Evolutionary conservation across 2,329 filamentous ascomycete genomes (phyloP), one percentile per base, ranked within the genome.

Genomic region (Fusarium nurragi): DNA sequence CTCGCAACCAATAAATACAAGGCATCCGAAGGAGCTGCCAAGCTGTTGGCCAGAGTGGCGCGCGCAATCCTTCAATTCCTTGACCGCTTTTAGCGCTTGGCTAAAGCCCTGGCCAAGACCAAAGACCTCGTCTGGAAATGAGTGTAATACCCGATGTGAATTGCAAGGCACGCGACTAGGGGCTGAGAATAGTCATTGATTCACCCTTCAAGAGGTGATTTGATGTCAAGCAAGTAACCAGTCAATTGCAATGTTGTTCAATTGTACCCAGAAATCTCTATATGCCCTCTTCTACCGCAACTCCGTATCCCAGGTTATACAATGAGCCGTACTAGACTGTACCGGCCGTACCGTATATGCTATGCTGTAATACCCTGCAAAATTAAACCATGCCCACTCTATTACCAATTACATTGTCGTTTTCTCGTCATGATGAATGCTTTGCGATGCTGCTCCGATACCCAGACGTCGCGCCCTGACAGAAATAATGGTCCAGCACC

Each of bases 401-500:
- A 62, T 57, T 62, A 62, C 59, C 50, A 62, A 62, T 62, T 62
- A 62, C 59, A 28, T 48, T 52, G 46, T 53, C 57, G 44, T 65
- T 39, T 62, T 62, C 62, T 62, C 62, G 43, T 66, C 52, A 65
- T 53, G 50, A 65, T 36, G 50, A 43, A 47, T 65, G 52, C 50
- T 59, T 44, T 54, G 45, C 52, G 18, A 66, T 68, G 44, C 58
- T 54, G 37, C 22, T 23, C 19, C 52, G 47, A 25, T 67, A 65
- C 3, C 44, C 60, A 2, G 52, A 30, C 22, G 60, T 43, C 18
- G 66, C 64, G 6, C 28, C 56, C 36, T 65, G 25, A 36, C 67
- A 69, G 44, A 67, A 54, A 43, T 69, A 65, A 43, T 69, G 67
- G 47, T 69, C 67, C 39, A 44, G 16, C 13, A 69, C 43, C 41